Evolutionary conservation across 106 monocot species (phyloP), one percentile per base, ranked within the genome.

Genomic region (Posidonia australis): DNA sequence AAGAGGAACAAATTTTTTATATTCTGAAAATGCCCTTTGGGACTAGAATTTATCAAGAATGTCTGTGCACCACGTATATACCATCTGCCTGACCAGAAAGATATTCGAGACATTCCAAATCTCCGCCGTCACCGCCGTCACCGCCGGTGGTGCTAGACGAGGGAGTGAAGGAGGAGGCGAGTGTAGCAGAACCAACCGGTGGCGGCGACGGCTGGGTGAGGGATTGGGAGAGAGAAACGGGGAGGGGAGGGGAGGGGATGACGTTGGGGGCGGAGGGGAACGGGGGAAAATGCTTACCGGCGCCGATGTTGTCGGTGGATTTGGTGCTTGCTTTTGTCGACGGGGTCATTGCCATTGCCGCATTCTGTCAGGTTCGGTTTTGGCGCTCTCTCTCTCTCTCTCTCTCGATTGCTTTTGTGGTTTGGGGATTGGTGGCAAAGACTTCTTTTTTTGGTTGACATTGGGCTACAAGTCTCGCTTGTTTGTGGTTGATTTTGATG

Each of bases 231-330:
- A 22, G 5, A 11, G 11, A 16, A 10, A 54, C 22, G 23, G 53
- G 2, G 53, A 54, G 53, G 53, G 1, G 1, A 30, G 42, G 71
- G 9, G 67, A 44, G 51, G 28, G 17, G 21, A 57, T 16, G 16
- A 45, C 5, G 54, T 30, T 32, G 49, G 55, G 64, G 32, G 25
- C 13, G 9, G 69, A 59, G 27, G 51, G 23, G 58, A 60, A 44
- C 16, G 58, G 63, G 14, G 76, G 54, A 16, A 27, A 11, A 12
- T 60, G 63, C 24, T 18, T 25, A n/a, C 30, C 28, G 13, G 20
- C 48, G 1, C 26, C 44, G 63, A 17, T 58, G 23, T 17, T 58
- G 1, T 13, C 30, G 28, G 28, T 58, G 27, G 58, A 58, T 58
- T 58, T 58, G 58, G 58, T 29, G 10, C 58, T 58, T 29, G 58